Evolutionary conservation across 768 basidiomycete genomes (phyloP), one percentile per base, ranked within the genome.

Genomic region (Kwoniella europaea): DNA sequence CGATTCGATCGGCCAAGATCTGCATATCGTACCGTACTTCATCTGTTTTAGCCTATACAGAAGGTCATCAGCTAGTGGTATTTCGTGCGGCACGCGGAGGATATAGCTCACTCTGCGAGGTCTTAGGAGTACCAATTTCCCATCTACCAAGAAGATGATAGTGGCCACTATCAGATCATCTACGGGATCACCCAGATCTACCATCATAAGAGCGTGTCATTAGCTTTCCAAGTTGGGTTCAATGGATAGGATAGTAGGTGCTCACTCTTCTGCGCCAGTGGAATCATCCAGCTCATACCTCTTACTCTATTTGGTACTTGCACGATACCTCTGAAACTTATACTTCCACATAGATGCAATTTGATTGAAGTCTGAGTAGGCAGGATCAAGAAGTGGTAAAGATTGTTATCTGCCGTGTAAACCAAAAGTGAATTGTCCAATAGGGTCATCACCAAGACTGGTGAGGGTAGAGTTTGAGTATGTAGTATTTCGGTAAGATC

Each of bases 281-380:
- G 96, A 67, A 99, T 92, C 89, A 98, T 91, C 97, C 97, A 99
- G 83, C 95, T 97, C 80, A 98, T 84, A 74, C 91, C 91, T 71
- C 94, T 86, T 2, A 99, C 95, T 13, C 92, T 88, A 43, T 86
- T 88, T 6, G 97, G 94, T 9, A 88, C 88, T 13, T 89, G 88
- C 59, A 98, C 92, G 63, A 98, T 91, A 4, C 95, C 96, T 64
- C 88, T 88, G 80, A 99, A 98, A 18, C 90, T 91, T 79, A 98
- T 99, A 76, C 92, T 97, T 9, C 96, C 96, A 83, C 97, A 98
- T 4, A 92, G 83, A 75, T 94, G 91, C 52, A 98, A 85, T 81
- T 90, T 91, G 82, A 97, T 94, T 6, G 90, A 88, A 62, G 93
- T 91, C 10, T 88, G 84, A 0, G 82, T 82, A 4, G 94, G 92